Conservation (phyloP, 257 asterid species). For the Oldenlandia corymbosa region DNA sequence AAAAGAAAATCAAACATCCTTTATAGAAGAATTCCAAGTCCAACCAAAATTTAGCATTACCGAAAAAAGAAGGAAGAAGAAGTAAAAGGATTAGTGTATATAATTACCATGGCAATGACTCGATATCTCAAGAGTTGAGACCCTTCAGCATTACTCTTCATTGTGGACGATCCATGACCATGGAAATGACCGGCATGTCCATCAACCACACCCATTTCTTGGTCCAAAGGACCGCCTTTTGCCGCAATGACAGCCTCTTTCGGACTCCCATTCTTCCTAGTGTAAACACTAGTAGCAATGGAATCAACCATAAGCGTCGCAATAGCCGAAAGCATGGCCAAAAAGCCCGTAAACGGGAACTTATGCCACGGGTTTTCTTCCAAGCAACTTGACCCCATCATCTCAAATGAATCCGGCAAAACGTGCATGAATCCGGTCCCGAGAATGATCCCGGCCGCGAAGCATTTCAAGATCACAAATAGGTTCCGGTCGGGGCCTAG, state of each 20-base stretch:
- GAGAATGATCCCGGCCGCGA: conserved; percentile 51
- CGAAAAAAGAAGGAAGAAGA: too few relatives aligned
- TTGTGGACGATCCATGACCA: too few relatives aligned
- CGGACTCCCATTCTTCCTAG: conserved; percentile 20
- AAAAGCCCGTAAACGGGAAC: conserved; percentile 53
- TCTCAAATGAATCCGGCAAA: conserved; percentile 54
- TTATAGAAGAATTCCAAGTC: too few relatives aligned
- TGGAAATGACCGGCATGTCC: conserved; percentile 12
- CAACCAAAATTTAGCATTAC: too few relatives aligned
- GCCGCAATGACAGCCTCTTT: conserved; percentile 13
- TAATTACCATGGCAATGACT: too few relatives aligned
- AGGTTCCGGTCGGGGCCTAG: conserved; percentile 35
- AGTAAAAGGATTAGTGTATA: too few relatives aligned
- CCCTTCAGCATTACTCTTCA: too few relatives aligned
- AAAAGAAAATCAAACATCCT: too few relatives aligned
- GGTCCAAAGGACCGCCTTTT: conserved; percentile 12
- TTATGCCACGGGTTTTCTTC: conserved; percentile 49
- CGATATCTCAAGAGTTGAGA: too few relatives aligned
- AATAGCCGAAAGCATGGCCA: conserved; percentile 55
- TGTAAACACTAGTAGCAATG: conserved; percentile 46
- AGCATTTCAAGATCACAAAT: conserved; percentile 44
- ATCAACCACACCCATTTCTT: conserved; percentile 30
- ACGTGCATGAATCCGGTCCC: conserved; percentile 70
- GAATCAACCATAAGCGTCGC: conserved; percentile 49
- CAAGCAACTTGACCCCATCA: conserved; percentile 43